phyloP scores from a whole-genome alignment of 495 filamentous ascomycete species.

The Viridothelium virens region DNA sequence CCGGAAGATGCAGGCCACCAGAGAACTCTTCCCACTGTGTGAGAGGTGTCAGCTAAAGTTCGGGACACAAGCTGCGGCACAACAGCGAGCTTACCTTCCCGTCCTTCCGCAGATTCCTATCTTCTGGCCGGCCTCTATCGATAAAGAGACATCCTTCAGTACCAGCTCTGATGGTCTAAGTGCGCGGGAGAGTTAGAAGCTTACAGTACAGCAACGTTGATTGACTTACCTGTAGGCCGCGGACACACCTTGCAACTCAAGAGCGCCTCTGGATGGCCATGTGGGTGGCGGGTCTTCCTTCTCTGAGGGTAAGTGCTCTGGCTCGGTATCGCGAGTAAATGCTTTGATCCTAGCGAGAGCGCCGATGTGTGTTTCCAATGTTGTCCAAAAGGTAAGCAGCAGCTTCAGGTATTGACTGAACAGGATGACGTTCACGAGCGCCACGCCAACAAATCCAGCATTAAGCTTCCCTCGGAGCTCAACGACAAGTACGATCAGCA shows the following conservation, averaged over 20 bases:
- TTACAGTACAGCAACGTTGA: background rate
- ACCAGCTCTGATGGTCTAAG: constrained; percentile 24
- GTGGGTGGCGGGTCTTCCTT: constrained; percentile 34
- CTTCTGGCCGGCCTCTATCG: constrained; percentile 50
- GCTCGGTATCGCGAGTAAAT: constrained; percentile 44
- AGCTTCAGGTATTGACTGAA: constrained; percentile 48
- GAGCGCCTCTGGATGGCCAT: constrained; percentile 46
- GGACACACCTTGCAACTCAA: constrained; percentile 41
- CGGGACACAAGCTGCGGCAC: background rate
- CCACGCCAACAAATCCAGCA: constrained; percentile 49
- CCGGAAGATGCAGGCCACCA: constrained; percentile 10
- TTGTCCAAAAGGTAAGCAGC: constrained; percentile 50
- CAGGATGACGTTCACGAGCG: constrained; percentile 50
- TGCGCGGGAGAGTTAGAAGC: background rate
- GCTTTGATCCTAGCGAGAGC: constrained; percentile 52
- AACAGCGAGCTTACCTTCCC: constrained; percentile 21
- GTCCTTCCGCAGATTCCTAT: constrained; percentile 41
- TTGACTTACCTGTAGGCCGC: constrained; percentile 33
- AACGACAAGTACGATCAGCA: constrained; percentile 25
- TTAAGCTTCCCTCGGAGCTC: constrained; percentile 31
- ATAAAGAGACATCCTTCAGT: constrained; percentile 45
- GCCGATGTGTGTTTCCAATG: constrained; percentile 50
- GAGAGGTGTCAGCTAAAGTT: background rate
- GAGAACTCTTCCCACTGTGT: constrained; percentile 16
- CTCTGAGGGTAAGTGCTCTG: constrained; percentile 43